phyloP scores from a whole-genome alignment of 768 basidiomycete genomes.

The Lyophyllum semitale region DNA sequence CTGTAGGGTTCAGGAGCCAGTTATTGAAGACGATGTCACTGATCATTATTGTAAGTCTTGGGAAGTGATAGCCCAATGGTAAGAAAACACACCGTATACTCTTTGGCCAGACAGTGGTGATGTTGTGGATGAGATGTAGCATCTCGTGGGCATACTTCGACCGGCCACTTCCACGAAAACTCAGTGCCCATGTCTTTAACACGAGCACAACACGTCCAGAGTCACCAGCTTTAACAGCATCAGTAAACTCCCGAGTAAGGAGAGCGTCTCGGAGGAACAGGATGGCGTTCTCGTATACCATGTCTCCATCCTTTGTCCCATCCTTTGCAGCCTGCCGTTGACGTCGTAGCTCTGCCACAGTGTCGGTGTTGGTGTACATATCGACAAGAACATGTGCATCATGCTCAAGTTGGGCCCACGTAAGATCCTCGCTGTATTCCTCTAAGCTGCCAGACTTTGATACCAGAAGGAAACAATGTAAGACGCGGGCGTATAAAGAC shows the following conservation, averaged over 20 bases:
- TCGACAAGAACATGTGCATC: background rate
- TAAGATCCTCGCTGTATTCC: conserved; percentile 12
- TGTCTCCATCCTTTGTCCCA: no score
- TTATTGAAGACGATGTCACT: conserved; percentile 17
- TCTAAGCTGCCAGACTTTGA: conserved; percentile 15
- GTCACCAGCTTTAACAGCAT: conserved; percentile 33
- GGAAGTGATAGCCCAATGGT: no score
- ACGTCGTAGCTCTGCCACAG: no score
- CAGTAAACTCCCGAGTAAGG: conserved; percentile 23
- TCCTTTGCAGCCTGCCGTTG: conserved; percentile 10
- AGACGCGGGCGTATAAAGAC: conserved; percentile 32
- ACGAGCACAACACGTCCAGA: conserved; percentile 29
- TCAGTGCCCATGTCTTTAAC: conserved; percentile 24
- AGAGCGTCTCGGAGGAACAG: conserved; percentile 31
- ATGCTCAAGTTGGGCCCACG: background rate
- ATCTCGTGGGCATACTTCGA: conserved; percentile 24
- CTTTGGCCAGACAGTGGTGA: conserved; percentile 17
- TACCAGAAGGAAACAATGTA: conserved; percentile 32
- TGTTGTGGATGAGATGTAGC: conserved; percentile 17
- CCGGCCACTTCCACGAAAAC: conserved; percentile 14
- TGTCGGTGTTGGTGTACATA: no score
- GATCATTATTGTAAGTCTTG: no score
- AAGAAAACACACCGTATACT: background rate
- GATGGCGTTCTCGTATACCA: conserved; percentile 28
- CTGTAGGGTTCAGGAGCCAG: conserved; percentile 35